Percentiles rank a stretch among this genome's conserved stretches.
phyloP scores from a whole-genome alignment of 306 rosid genomes.

The Cicer pinnatifidum region DNA sequence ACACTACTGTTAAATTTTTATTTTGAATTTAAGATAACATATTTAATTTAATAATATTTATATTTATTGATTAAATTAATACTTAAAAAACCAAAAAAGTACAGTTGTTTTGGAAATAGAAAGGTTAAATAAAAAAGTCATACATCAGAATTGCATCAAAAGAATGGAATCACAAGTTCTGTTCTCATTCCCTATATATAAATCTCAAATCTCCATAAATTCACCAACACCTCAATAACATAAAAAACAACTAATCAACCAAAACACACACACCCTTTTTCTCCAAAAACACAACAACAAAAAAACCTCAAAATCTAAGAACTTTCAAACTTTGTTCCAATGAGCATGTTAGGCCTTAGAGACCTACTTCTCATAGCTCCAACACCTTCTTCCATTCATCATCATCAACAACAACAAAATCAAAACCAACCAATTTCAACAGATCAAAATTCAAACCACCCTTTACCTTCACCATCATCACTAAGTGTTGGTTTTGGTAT shows the following conservation, averaged over 20 bases:
- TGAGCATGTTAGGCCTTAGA: constrained; percentile 79
- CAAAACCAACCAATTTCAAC: constrained; percentile 59
- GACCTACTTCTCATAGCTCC: constrained; percentile 78
- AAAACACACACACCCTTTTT: background rate
- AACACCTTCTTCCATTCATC: constrained; percentile 44
- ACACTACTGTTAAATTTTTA: too few species aligned
- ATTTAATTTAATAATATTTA: too few species aligned
- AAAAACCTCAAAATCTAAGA: background rate
- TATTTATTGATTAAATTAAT: too few species aligned
- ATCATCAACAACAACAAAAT: constrained; percentile 19
- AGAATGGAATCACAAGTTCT: constrained; percentile 41
- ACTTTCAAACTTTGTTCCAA: constrained; percentile 10
- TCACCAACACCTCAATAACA: background rate
- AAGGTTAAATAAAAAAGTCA: too few species aligned
- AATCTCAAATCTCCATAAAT: constrained; percentile 26
- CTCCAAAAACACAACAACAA: background rate
- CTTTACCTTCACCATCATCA: constrained; percentile 56
- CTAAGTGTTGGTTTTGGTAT: constrained; percentile 83
- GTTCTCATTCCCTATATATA: constrained; percentile 18
- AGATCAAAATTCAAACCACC: constrained; percentile 56
- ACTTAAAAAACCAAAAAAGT: too few species aligned
- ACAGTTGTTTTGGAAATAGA: too few species aligned
- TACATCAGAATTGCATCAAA: constrained; percentile 35
- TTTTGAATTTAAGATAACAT: too few species aligned
- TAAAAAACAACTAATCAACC: background rate